Evolutionary conservation across 345 rosid species (phyloP), one percentile per base, ranked within the genome.

Genomic region (Garcia nutans): DNA sequence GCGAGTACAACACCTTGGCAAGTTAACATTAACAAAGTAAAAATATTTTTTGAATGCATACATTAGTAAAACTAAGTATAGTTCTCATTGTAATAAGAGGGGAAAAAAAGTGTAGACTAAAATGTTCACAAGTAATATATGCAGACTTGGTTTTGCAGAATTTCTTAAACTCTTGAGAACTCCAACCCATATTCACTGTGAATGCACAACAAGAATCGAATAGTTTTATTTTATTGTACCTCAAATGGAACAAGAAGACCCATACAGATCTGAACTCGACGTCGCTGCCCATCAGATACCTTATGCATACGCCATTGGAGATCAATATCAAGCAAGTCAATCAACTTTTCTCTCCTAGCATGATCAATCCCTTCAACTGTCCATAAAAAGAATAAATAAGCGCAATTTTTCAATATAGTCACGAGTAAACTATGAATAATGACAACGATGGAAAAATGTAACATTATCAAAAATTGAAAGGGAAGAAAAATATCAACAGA

Each of bases 231-330:
- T 59, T 24, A 37, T 10, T 7, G 22, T 87, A 93, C 97, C 98
- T 93, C 84, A 74, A 93, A 96, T 22, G 97, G 99, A 79, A 86
- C 90, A 81, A 96, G 93, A 74, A 96, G 98, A 72, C 98, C 99
- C 98, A 96, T 89, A 79, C 99, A 96, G 22, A 96, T 96, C 72
- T 96, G 99, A 74, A 96, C 99, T 28, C 99, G 89, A 12, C 99
- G 96, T 11, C 93, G 88, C 79, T 96, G 99, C 19, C 99, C 99
- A 81, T 96, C 99, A 69, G 99, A 96, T 37, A 92, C 99, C 81
- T 96, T 96, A 77, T 96, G 99, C 99, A 93, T 96, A 78, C 98
- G 92, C 99, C 99, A 93, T 71, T 87, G 88, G 60, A 96, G 82
- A 81, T 93, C 93, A 44, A 96, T 93, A 76, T 93, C 99, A 80